Percentiles rank a stretch among this genome's conserved stretches.
Evolutionary conservation across 257 asterid genomes (phyloP).

Genomic region (Vinca minor): DNA sequence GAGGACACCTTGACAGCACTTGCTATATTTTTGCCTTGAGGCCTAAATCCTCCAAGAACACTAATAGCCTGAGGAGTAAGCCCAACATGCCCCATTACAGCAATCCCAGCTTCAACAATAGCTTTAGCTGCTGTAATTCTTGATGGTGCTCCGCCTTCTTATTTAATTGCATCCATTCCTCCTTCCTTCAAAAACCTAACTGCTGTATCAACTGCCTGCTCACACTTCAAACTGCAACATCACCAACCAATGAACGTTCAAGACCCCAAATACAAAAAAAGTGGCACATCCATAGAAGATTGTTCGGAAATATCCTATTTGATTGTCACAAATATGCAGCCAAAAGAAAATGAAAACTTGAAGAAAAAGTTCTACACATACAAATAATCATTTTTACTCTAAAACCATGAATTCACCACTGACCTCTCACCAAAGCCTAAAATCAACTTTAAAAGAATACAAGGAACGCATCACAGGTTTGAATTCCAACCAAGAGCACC

Average conservation of each 20-base stretch:
- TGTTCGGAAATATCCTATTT: background rate
- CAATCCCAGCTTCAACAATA: slow-evolving; percentile 93
- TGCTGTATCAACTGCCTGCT: slow-evolving; percentile 85
- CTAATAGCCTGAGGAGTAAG: slow-evolving; percentile 98
- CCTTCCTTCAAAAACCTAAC: slow-evolving; percentile 82
- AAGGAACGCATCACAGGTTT: background rate
- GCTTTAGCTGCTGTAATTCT: slow-evolving; percentile 93
- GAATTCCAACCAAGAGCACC: background rate
- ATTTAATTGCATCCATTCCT: slow-evolving; percentile 89
- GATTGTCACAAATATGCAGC: background rate
- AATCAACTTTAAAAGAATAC: background rate
- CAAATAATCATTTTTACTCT: no score
- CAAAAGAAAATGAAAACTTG: background rate
- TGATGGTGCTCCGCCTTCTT: slow-evolving; percentile 96
- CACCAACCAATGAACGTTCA: slow-evolving; percentile 21
- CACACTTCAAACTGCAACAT: slow-evolving; percentile 28
- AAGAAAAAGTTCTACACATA: no score
- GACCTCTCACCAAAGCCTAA: background rate
- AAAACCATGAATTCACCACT: no score
- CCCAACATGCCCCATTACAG: slow-evolving; percentile 94
- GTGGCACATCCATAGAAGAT: background rate
- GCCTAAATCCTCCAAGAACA: slow-evolving; percentile 93
- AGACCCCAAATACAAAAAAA: background rate
- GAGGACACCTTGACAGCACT: slow-evolving; percentile 72
- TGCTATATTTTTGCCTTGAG: slow-evolving; percentile 72